Evolutionary conservation across 1,284 basidiomycete species (phyloP), one percentile per base, ranked within the genome.

Genomic region (Boletus nobilissimus): DNA sequence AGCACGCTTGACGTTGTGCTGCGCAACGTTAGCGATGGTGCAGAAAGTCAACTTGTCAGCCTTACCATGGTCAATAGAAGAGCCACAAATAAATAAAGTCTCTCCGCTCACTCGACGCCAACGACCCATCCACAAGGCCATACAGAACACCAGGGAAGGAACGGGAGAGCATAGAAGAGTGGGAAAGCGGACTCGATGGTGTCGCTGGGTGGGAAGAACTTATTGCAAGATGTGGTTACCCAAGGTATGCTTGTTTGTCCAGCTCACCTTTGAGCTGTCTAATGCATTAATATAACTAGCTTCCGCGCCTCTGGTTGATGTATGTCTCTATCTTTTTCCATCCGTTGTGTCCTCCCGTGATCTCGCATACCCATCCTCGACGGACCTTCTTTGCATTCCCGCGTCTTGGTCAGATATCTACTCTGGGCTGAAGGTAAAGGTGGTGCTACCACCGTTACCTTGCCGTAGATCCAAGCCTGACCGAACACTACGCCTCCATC

Each of bases 331-430:
- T 99, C 78, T 95, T 99, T 87, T 91, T 93, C 77, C 98, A 99
- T 84, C 97, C 97, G 3, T 90, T 92, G 75, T 99, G 97, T 84
- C 97, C 98, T 4, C 89, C 97, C 3, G 86, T 91, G 36, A 90
- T 99, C 76, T 95, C 95, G 26, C 90, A 95, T 82, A 97, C 97
- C 0, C 98, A 99, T 86, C 97, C 97, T 11, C 93, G 98, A 32
- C 92, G 94, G 79, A 98, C 97, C 97, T 9, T 97, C 97, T 67
- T 89, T 99, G n/a, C 98, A 99, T 85, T 92, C 93, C 26, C 94
- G 97, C 60, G 92, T 99, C 80, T 99, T 98, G 98, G 92, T 95
- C 34, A 90, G 96, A 70, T 99, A 99, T 86, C 91, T 99, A n/a
- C 89, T 95, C 16, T 99, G 97, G 97, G 95, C 97, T 5, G 97